A percentile compares a stretch with the other conserved stretches of the same genome.
Conservation (phyloP, 306 rosid species). For the Amphicarpaea edgeworthii region DNA sequence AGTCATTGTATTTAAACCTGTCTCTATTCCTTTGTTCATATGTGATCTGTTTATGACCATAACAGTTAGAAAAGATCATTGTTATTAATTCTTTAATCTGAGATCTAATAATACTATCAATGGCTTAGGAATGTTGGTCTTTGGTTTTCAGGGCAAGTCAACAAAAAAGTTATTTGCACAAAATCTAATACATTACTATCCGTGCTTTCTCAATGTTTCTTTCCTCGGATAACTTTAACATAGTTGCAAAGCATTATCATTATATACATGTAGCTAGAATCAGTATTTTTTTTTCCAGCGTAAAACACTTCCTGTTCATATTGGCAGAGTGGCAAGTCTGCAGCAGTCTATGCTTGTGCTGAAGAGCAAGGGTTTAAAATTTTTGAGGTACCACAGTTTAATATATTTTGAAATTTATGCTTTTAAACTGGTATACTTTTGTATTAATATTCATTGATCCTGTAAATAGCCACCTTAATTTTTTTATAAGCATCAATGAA, state of each 20-base stretch:
- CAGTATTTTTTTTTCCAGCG: slow-evolving; percentile 1
- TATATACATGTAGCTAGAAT: slow-evolving; percentile 27
- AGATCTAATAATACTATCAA: slow-evolving; percentile 9
- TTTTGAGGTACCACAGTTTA: slow-evolving; percentile 70
- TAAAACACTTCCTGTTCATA: slow-evolving; percentile 21
- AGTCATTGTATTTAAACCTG: not conserved
- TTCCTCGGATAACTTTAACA: not conserved
- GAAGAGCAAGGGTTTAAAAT: slow-evolving; percentile 84
- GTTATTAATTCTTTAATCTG: not conserved
- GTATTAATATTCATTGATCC: slow-evolving; percentile 34
- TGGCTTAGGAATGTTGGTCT: not conserved
- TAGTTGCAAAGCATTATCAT: slow-evolving; percentile 22
- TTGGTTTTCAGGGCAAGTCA: not conserved
- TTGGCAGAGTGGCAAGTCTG: slow-evolving; percentile 95
- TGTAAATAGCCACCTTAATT: slow-evolving; percentile 18
- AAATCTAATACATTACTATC: slow-evolving; percentile 5
- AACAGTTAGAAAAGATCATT: not conserved
- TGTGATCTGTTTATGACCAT: not conserved
- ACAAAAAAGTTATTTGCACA: not conserved
- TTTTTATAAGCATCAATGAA: slow-evolving; percentile 35
- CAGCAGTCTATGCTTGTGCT: slow-evolving; percentile 96
- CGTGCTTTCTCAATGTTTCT: not conserved
- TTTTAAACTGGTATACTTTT: slow-evolving; percentile 29
- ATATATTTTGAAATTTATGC: slow-evolving; percentile 20
- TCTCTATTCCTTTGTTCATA: not conserved